Percentiles rank a stretch among this genome's conserved stretches.
Conservation (phyloP, 768 basidiomycete species). For the Leccinum subgranulosum region DNA sequence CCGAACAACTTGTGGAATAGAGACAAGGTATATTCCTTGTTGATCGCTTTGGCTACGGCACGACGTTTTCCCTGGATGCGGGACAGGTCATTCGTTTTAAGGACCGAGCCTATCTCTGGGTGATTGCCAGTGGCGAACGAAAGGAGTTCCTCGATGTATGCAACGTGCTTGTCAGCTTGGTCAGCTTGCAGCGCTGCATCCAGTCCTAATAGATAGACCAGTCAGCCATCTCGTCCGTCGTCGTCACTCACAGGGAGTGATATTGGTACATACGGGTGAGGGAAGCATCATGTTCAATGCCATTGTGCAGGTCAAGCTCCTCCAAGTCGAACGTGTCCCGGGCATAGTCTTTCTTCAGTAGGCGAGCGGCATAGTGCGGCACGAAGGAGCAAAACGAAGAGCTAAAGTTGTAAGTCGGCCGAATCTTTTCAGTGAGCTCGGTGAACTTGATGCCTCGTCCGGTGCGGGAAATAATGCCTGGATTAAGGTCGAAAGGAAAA, state of each 20-base stretch:
- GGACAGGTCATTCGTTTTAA: slow-evolving; percentile 61
- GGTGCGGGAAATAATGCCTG: slow-evolving; percentile 51
- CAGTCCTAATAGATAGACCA: slow-evolving; percentile 41
- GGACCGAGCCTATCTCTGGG: slow-evolving; percentile 38
- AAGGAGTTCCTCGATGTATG: slow-evolving; percentile 57
- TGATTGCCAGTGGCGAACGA: slow-evolving; percentile 59
- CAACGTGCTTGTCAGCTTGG: slow-evolving; percentile 50
- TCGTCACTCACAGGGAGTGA: neutral
- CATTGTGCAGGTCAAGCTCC: slow-evolving; percentile 71
- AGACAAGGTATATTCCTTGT: slow-evolving; percentile 55
- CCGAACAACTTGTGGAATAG: slow-evolving; percentile 62
- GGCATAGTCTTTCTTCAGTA: slow-evolving; percentile 54
- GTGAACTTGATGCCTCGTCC: slow-evolving; percentile 69
- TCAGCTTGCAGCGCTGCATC: slow-evolving; percentile 46
- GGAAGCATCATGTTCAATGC: slow-evolving; percentile 39
- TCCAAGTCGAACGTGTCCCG: slow-evolving; percentile 59
- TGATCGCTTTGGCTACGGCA: slow-evolving; percentile 49
- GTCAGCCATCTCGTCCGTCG: neutral
- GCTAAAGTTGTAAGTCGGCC: slow-evolving; percentile 65
- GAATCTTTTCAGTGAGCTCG: slow-evolving; percentile 41
- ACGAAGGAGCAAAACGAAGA: slow-evolving; percentile 67
- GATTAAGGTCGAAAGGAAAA: neutral
- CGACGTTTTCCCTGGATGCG: slow-evolving; percentile 59
- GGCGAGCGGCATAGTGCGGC: slow-evolving; percentile 54
- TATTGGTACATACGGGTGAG: slow-evolving; percentile 28